phyloP scores from a whole-genome alignment of 371 early-diverging fungal genomes.

The Syncephalastrum racemosum region DNA sequence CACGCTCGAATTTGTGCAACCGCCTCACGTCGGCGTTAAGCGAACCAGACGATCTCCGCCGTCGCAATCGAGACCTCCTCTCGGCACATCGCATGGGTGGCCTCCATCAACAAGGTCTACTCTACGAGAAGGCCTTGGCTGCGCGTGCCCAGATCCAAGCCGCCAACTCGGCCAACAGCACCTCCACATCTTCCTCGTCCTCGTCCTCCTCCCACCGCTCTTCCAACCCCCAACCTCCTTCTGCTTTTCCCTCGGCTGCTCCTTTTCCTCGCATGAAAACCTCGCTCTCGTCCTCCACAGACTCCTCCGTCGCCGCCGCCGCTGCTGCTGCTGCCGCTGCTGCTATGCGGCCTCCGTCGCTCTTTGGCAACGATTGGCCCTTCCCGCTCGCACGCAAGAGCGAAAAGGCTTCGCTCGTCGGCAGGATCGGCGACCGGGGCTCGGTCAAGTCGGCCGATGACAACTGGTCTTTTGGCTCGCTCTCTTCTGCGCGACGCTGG shows the following conservation, averaged over 20 bases:
- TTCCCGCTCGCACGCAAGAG: constrained; percentile 27
- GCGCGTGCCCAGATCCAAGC: constrained; percentile 44
- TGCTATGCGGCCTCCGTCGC: not conserved
- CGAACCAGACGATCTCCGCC: constrained; percentile 44
- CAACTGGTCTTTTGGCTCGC: constrained; percentile 35
- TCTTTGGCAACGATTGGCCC: constrained; percentile 38
- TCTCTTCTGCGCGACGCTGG: constrained; percentile 9
- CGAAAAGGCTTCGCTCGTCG: constrained; percentile 15
- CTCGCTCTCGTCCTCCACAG: constrained; percentile 22
- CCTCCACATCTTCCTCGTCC: constrained; percentile 15
- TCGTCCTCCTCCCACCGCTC: constrained; percentile 14
- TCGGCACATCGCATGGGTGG: constrained; percentile 20
- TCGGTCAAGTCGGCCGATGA: constrained; percentile 8
- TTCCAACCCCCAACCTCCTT: not conserved
- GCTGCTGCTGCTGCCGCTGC: not conserved
- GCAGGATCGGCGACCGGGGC: constrained; percentile 19
- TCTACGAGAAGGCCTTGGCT: constrained; percentile 45
- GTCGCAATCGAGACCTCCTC: constrained; percentile 35
- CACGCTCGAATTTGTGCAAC: constrained; percentile 24
- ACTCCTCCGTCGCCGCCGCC: not conserved
- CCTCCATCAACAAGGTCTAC: constrained; percentile 30
- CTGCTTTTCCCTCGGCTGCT: not conserved
- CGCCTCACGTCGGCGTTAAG: constrained; percentile 37
- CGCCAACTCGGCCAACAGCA: constrained; percentile 15
- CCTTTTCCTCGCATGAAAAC: constrained; percentile 15